Percentiles rank a stretch among this genome's conserved stretches.
Conservation (phyloP, 2,329 filamentous ascomycete genomes). For the Delphinella strobiligena region DNA sequence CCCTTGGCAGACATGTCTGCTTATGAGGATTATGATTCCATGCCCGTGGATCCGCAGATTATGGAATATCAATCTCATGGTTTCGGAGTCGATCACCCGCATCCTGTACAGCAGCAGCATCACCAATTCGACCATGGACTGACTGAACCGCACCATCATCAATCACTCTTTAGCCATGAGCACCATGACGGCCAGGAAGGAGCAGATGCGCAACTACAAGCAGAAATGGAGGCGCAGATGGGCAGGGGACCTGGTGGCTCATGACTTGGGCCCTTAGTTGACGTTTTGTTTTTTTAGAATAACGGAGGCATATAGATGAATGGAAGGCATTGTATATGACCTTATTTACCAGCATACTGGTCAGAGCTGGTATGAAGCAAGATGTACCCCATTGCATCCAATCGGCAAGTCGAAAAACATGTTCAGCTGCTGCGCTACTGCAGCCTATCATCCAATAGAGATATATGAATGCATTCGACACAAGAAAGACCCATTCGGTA, state of each 20-base stretch:
- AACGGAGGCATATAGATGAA: no score
- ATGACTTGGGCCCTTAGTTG: no score
- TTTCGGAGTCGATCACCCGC: not conserved
- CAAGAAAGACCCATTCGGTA: no score
- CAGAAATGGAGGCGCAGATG: constrained; percentile 13
- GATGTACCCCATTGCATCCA: no score
- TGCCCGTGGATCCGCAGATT: constrained; percentile 51
- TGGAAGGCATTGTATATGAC: no score
- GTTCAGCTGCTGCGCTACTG: not conserved
- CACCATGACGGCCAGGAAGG: constrained; percentile 9
- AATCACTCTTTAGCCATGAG: constrained; percentile 6
- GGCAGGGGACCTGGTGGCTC: no score
- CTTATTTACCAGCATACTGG: no score
- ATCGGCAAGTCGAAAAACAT: no score
- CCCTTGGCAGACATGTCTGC: constrained; percentile 27
- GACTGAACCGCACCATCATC: not conserved
- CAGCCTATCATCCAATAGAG: not conserved
- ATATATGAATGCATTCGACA: no score
- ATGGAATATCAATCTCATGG: constrained; percentile 28
- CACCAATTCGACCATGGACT: no score
- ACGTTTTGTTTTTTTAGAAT: no score
- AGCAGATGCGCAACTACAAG: constrained; percentile 14
- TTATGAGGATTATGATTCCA: constrained; percentile 36
- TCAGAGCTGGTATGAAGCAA: no score
- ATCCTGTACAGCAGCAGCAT: not conserved